These are phyloP conservation scores for Emericellopsis terricola DNA, from an alignment of 495 filamentous ascomycete genomes.

Conservation along the genomic window DNA sequence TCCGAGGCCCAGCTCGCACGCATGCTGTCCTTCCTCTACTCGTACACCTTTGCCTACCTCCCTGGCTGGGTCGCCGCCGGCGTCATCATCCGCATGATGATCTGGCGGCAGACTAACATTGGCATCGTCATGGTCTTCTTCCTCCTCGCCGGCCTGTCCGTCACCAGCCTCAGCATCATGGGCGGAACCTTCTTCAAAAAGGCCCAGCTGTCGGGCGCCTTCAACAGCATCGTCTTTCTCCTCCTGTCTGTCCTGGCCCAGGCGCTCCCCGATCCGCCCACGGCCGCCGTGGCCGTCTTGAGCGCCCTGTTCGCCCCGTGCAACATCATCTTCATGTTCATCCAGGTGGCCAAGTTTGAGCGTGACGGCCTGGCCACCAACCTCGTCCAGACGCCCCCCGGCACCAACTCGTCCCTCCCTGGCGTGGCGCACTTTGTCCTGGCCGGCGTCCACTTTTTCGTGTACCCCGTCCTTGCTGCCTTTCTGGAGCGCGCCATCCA, in stretches of 20 bases:
- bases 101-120: conserved; percentile 32
- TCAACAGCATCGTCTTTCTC: conserved; percentile 33
- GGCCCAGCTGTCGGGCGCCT: conserved; percentile 46
- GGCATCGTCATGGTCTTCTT: conserved; percentile 36
- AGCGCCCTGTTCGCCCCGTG: conserved; percentile 47
- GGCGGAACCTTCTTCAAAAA: conserved; percentile 46
- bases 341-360: conserved; percentile 40
- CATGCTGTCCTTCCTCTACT: conserved; percentile 34
- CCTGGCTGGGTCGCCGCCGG: conserved; percentile 38
- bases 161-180: conserved; percentile 40
- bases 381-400: conserved; percentile 26
- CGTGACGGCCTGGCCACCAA: conserved; percentile 26
- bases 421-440: conserved; percentile 41
- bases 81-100: conserved; percentile 18
- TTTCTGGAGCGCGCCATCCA: conserved; percentile 43
- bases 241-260: conserved; percentile 41
- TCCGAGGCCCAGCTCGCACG: conserved; percentile 37
- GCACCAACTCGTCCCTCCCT: conserved; percentile 30
- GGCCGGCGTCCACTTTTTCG: conserved; percentile 40
- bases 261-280: conserved; percentile 15
- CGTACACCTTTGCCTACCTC: conserved; percentile 37
- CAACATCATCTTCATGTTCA: conserved; percentile 45
- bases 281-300: conserved; percentile 32
- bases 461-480: conserved; percentile 41
- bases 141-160: conserved; percentile 35